phyloP scores from a whole-genome alignment of 2,329 filamentous ascomycete genomes.

The Pseudocercospora cruenta region DNA sequence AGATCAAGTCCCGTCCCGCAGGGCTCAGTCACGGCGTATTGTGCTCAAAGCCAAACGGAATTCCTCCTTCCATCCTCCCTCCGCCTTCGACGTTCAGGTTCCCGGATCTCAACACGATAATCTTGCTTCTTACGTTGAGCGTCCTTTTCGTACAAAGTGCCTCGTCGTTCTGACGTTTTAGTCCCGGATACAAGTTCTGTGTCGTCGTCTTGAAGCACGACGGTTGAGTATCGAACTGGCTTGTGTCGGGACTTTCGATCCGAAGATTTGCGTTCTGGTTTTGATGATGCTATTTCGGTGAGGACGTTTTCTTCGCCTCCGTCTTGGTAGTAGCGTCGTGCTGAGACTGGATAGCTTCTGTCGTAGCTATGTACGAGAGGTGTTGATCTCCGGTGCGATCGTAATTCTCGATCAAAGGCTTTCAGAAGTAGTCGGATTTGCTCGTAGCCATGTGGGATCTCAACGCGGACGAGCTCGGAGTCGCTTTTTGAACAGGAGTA shows the following conservation, averaged over 20 bases:
- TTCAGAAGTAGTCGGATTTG: conserved; percentile 46
- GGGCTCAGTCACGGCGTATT: neutral
- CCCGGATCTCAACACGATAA: conserved; percentile 26
- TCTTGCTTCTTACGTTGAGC: conserved; percentile 20
- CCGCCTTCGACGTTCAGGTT: conserved; percentile 17
- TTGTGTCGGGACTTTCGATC: conserved; percentile 19
- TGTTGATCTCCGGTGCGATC: conserved; percentile 29
- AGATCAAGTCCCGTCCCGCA: conserved; percentile 2
- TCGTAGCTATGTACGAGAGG: conserved; percentile 49
- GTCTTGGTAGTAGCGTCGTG: conserved; percentile 35
- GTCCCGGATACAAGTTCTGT: conserved; percentile 1
- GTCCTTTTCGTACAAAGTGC: conserved; percentile 23
- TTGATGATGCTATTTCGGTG: conserved; percentile 19
- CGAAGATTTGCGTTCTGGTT: neutral
- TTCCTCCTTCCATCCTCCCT: conserved; percentile 3
- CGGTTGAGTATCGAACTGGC: conserved; percentile 25
- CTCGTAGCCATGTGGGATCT: conserved; percentile 48
- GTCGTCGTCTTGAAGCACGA: conserved; percentile 20
- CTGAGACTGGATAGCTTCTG: conserved; percentile 46
- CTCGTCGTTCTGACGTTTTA: conserved; percentile 12
- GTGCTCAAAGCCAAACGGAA: conserved; percentile 5
- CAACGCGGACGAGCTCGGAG: conserved; percentile 49
- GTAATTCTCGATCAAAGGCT: conserved; percentile 46
- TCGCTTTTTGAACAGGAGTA: conserved; percentile 37
- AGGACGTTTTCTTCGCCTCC: conserved; percentile 15